Evolutionary conservation across 352 stramenopile species (phyloP).

Genomic region (Peronospora tabacina): DNA sequence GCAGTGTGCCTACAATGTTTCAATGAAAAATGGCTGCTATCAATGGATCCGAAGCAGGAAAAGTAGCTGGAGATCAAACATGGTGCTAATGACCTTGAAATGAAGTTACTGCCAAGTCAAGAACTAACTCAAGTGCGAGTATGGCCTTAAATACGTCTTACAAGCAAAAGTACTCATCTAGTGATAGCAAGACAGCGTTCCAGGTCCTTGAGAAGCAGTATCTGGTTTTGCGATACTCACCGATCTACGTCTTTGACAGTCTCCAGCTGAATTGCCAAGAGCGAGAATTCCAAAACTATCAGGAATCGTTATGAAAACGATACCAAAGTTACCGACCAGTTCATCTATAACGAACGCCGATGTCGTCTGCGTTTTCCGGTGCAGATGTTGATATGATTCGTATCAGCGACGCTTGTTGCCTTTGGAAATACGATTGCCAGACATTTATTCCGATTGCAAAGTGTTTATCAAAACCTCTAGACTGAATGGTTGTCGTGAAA

Average conservation of each 20-base stretch:
- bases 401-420: constrained; percentile 24
- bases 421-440: constrained; percentile 1
- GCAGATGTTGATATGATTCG: constrained; percentile 25
- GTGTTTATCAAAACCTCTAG: constrained; percentile 1
- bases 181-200: constrained; percentile 8
- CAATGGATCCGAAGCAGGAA: constrained; percentile 35
- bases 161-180: constrained; percentile 15
- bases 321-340: constrained; percentile 15
- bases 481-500: too few relatives aligned
- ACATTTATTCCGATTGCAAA: constrained; percentile 11
- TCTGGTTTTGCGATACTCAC: not conserved
- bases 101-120: constrained; percentile 4
- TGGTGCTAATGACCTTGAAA: constrained; percentile 4
- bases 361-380: constrained; percentile 19
- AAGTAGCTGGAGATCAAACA: constrained; percentile 12
- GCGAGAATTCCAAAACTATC: not conserved
- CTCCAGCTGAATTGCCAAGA: constrained; percentile 2
- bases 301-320: not conserved
- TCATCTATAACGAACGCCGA: constrained; percentile 16
- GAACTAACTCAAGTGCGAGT: not conserved
- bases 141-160: constrained; percentile 8
- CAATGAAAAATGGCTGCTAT: constrained; percentile 42
- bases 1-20: constrained; percentile 46
- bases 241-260: constrained; percentile 4
- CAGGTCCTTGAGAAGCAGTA: constrained; percentile 11